Conservation (phyloP, 2,329 filamentous ascomycete genomes). For the Periconia digitata region DNA sequence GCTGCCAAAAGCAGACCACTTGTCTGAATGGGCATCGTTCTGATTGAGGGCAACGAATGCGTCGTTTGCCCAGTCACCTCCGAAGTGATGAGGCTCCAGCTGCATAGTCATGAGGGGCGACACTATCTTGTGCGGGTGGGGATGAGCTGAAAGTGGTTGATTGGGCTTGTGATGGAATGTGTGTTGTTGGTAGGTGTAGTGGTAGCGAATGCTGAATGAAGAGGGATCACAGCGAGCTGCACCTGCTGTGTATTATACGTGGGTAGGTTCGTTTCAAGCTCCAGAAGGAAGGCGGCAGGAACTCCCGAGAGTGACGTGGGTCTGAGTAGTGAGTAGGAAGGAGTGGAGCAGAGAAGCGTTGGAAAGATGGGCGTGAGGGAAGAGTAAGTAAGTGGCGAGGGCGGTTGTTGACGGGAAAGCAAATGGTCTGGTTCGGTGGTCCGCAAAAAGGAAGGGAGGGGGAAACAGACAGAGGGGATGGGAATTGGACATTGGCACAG, state of each 20-base stretch:
- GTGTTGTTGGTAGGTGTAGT: too few relatives aligned
- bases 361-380: neutral
- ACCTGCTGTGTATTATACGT: neutral
- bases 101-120: slow-evolving; percentile 16
- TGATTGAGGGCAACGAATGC: slow-evolving; percentile 29
- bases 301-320: neutral
- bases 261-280: too few relatives aligned
- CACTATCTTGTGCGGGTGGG: too few relatives aligned
- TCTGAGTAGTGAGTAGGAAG: neutral
- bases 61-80: slow-evolving; percentile 31
- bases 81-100: slow-evolving; percentile 17
- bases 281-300: neutral
- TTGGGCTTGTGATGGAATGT: too few relatives aligned
- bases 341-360: too few relatives aligned
- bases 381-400: neutral
- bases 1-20: slow-evolving; percentile 24
- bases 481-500: too few relatives aligned
- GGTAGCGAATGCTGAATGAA: neutral
- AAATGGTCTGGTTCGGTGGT: neutral
- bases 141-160: too few relatives aligned
- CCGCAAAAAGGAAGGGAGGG: neutral
- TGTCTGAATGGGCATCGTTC: slow-evolving; percentile 16
- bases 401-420: neutral
- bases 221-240: neutral
- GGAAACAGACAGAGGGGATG: neutral